Percentiles rank a stretch among this genome's conserved stretches.
Evolutionary conservation across 345 rosid species (phyloP).

Genomic region (Eutrema yunnanense): DNA sequence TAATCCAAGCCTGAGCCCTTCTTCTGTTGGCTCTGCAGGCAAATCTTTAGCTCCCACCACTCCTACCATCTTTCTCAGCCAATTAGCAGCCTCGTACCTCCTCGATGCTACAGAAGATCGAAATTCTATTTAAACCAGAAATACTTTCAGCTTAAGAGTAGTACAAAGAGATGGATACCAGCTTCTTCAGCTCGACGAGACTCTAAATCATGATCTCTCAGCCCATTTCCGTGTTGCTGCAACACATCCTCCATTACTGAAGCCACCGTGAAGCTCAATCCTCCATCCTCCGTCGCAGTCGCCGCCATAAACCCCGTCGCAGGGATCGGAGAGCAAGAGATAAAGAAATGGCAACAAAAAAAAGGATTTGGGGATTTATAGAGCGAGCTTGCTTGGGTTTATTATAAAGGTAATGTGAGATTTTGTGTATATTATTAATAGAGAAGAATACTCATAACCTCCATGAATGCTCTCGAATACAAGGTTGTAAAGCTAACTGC

Average conservation of each 20-base stretch:
- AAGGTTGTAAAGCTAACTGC: constrained; percentile 41
- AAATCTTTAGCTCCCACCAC: constrained; percentile 77
- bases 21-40: constrained; percentile 84
- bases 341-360: neutral
- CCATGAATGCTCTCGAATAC: constrained; percentile 33
- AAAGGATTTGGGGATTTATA: neutral
- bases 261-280: constrained; percentile 49
- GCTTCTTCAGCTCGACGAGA: constrained; percentile 70
- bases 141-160: neutral
- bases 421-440: neutral
- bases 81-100: constrained; percentile 73
- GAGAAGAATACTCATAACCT: constrained; percentile 33
- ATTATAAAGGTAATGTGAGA: constrained; percentile 13
- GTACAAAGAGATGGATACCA: constrained; percentile 30
- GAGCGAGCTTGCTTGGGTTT: neutral
- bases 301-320: constrained; percentile 32
- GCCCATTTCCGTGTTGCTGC: constrained; percentile 56
- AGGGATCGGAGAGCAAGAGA: neutral
- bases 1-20: constrained; percentile 75
- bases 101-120: constrained; percentile 43
- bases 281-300: constrained; percentile 25
- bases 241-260: constrained; percentile 65
- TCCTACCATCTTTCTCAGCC: constrained; percentile 78
- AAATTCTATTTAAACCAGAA: neutral
- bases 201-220: constrained; percentile 50